Percentiles rank a stretch among this genome's conserved stretches.
Evolutionary conservation across 2,329 filamentous ascomycete species (phyloP).

Genomic region (Alternaria atra): DNA sequence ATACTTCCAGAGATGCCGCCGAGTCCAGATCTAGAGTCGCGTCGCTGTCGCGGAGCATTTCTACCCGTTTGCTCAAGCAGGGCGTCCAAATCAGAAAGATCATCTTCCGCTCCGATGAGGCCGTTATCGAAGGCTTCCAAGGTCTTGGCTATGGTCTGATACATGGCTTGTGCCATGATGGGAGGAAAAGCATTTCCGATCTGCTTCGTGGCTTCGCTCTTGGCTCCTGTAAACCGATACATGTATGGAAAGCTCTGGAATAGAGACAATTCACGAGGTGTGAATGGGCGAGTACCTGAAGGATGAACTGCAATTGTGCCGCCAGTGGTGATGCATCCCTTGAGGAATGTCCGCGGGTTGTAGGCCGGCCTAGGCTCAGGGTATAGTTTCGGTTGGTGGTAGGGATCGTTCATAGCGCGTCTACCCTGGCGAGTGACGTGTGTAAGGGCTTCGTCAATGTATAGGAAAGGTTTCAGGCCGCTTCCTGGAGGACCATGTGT

Average conservation of each 20-base stretch:
- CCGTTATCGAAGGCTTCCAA: slow-evolving; percentile 40
- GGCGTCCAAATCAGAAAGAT: slow-evolving; percentile 25
- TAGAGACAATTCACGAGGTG: slow-evolving; percentile 26
- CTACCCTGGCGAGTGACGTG: slow-evolving; percentile 12
- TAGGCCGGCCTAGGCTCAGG: not conserved
- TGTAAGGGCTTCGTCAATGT: slow-evolving; percentile 33
- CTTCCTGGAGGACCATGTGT: slow-evolving; percentile 31
- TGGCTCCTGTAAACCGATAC: slow-evolving; percentile 19
- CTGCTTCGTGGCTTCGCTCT: slow-evolving; percentile 21
- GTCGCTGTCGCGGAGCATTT: not conserved
- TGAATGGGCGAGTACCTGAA: slow-evolving; percentile 24
- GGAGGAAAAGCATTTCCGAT: slow-evolving; percentile 39
- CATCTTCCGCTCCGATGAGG: slow-evolving; percentile 35
- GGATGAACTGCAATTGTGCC: slow-evolving; percentile 26
- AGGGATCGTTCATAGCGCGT: slow-evolving; percentile 12
- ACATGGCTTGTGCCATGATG: slow-evolving; percentile 19
- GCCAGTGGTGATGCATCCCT: slow-evolving; percentile 30
- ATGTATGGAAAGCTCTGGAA: slow-evolving; percentile 29
- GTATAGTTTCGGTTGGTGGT: slow-evolving; percentile 26
- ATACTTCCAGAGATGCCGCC: not conserved
- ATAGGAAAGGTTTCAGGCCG: slow-evolving; percentile 30
- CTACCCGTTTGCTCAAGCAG: not conserved
- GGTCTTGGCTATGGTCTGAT: slow-evolving; percentile 7
- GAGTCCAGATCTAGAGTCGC: not conserved
- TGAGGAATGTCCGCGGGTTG: not conserved